Percentiles rank a stretch among this genome's conserved stretches.
These are phyloP conservation scores for Xylariaceae sp. DNA, from an alignment of 2,329 filamentous ascomycete species.

Conservation along the genomic window DNA sequence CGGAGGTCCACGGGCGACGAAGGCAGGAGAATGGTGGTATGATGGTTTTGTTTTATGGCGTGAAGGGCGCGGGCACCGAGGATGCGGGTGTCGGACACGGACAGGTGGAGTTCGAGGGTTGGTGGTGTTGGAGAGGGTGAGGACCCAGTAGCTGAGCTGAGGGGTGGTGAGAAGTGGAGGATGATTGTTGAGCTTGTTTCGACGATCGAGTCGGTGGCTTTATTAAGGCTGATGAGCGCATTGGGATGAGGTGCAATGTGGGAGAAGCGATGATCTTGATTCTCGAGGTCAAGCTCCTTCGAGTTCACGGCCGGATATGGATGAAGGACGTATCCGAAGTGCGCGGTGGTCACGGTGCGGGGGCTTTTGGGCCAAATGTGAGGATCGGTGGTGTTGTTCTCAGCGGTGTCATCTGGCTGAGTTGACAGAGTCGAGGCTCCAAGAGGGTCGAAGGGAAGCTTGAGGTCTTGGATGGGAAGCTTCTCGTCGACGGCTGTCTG, in stretches of 20 bases:
- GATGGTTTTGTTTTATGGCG: conserved; percentile 37
- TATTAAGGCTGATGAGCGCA: too few species aligned
- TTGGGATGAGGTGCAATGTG: too few species aligned
- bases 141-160: background rate
- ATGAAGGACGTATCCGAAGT: conserved; percentile 51
- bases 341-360: conserved; percentile 36
- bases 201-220: too few species aligned
- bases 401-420: background rate
- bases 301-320: conserved; percentile 9
- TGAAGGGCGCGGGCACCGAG: conserved; percentile 33
- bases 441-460: conserved; percentile 21
- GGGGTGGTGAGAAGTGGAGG: background rate
- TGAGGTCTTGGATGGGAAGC: conserved; percentile 14
- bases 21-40: conserved; percentile 48
- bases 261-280: too few species aligned
- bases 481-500: background rate
- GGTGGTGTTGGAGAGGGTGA: conserved; percentile 27
- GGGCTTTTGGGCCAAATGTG: conserved; percentile 24
- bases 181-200: too few species aligned
- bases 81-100: conserved; percentile 34
- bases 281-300: background rate
- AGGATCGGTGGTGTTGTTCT: conserved; percentile 9
- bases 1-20: conserved; percentile 47
- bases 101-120: conserved; percentile 38
- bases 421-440: background rate